Evolutionary conservation across 768 basidiomycete genomes (phyloP), one percentile per base, ranked within the genome.

Genomic region (Lentinula sp.): DNA sequence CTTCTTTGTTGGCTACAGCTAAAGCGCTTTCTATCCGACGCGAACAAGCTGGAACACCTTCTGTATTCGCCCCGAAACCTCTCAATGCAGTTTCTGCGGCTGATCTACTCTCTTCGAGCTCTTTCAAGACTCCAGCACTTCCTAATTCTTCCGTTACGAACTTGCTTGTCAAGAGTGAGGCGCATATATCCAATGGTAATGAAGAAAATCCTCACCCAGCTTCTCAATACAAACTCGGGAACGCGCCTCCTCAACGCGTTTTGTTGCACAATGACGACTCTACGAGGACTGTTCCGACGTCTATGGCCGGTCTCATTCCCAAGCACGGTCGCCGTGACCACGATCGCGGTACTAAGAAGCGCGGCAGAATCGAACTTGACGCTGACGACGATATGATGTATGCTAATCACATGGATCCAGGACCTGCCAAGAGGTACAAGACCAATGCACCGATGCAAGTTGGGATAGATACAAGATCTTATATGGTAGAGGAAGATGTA

Each of bases 221-320:
- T 49, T 33, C 35, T 33, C 50, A 50, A 35, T 60, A 49, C 50
- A 60, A 60, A 10, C 43, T 53, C 23, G 59, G 50, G 3, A 42
- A 50, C 1, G 48, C 59, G n/a, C 49, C 49, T 41, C 59, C 59
- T 52, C 59, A 60, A 42, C 59, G 59, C 33, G 49, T 60, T 42
- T 23, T 43, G 28, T 41, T 52, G 36, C 28, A 39, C 23, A 37
- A 2, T 3, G 45, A 59, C 18, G 35, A 36, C 33, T 39, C 35
- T 46, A 46, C 39, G 32, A 35, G 42, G 32, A 16, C 10, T 20
- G 32, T 48, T 18, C 49, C 50, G 13, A 8, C 6, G n/a, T 32
- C 59, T 18, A 15, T 52, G 59, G 4, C 15, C 32, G 50, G 49
- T 3, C 48, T 60, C 32, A 42, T 60, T 6, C 59, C 49, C 15